These are phyloP conservation scores for Drechslera avenae DNA, from an alignment of 2,329 filamentous ascomycete species.

Conservation along the genomic window DNA sequence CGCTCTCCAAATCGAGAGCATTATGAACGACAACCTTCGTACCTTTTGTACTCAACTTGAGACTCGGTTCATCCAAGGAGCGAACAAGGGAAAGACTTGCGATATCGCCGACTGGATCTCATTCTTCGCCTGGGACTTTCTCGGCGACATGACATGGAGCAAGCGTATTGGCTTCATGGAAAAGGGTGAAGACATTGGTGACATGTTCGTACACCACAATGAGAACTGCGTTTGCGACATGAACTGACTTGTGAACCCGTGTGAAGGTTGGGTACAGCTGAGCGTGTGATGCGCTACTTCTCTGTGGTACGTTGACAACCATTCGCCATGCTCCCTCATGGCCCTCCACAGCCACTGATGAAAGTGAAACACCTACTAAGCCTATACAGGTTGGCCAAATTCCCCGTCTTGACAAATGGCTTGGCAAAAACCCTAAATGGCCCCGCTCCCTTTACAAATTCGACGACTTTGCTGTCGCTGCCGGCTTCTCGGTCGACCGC, in stretches of 20 bases:
- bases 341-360: neutral
- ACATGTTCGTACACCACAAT: constrained; percentile 14
- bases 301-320: constrained; percentile 26
- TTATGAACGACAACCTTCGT: constrained; percentile 34
- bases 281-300: constrained; percentile 32
- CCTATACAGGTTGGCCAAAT: constrained; percentile 34
- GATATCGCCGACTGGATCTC: constrained; percentile 43
- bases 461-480: constrained; percentile 29
- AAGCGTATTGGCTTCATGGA: constrained; percentile 53
- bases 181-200: constrained; percentile 47
- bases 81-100: constrained; percentile 33
- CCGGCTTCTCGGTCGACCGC: constrained; percentile 24
- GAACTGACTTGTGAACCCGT: neutral
- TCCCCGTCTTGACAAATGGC: constrained; percentile 34
- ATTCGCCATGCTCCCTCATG: no score
- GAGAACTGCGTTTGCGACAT: neutral
- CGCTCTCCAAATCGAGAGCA: constrained; percentile 32
- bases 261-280: constrained; percentile 43
- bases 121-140: constrained; percentile 39
- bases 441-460: constrained; percentile 28
- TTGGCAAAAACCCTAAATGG: constrained; percentile 29
- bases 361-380: constrained; percentile 3
- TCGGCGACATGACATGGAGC: constrained; percentile 51
- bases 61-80: constrained; percentile 31
- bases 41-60: constrained; percentile 33